Evolutionary conservation across 2,329 filamentous ascomycete genomes (phyloP).

Genomic region (Alternaria sp.): DNA sequence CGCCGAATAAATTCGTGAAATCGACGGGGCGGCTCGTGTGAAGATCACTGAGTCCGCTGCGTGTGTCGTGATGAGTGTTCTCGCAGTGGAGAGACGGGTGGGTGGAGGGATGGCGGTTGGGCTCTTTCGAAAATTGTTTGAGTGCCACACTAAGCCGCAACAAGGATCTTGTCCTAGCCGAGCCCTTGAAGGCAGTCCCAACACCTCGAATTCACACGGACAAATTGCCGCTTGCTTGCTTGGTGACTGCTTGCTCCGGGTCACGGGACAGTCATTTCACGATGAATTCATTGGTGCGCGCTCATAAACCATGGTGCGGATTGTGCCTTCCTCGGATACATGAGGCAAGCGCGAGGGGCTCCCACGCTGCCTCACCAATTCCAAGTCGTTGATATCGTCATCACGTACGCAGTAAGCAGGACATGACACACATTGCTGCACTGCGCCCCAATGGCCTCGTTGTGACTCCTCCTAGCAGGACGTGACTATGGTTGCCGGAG

Average conservation of each 20-base stretch:
- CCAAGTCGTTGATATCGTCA: constrained; percentile 13
- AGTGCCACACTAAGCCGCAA: constrained; percentile 31
- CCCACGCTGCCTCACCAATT: constrained; percentile 12
- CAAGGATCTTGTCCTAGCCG: constrained; percentile 19
- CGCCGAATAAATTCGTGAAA: constrained; percentile 48
- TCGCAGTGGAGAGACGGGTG: constrained; percentile 43
- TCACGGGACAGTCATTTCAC: background rate
- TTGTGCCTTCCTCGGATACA: constrained; percentile 5
- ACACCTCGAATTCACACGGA: constrained; percentile 6
- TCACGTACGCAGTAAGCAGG: constrained; percentile 22
- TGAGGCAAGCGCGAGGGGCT: constrained; percentile 15
- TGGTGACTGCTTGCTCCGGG: background rate
- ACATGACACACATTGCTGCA: constrained; percentile 12
- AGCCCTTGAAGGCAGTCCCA: constrained; percentile 14
- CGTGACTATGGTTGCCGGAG: background rate
- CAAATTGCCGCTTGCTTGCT: background rate
- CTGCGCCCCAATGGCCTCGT: constrained; percentile 18
- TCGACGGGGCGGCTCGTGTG: constrained; percentile 44
- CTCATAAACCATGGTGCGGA: background rate
- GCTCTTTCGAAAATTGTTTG: constrained; percentile 32
- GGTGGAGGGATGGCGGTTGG: constrained; percentile 17
- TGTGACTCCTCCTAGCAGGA: constrained; percentile 17
- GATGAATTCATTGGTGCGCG: background rate
- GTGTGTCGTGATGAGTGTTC: constrained; percentile 38
- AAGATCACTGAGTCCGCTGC: constrained; percentile 38